phyloP scores from a whole-genome alignment of 352 stramenopile genomes.

The Phytophthora idaei region DNA sequence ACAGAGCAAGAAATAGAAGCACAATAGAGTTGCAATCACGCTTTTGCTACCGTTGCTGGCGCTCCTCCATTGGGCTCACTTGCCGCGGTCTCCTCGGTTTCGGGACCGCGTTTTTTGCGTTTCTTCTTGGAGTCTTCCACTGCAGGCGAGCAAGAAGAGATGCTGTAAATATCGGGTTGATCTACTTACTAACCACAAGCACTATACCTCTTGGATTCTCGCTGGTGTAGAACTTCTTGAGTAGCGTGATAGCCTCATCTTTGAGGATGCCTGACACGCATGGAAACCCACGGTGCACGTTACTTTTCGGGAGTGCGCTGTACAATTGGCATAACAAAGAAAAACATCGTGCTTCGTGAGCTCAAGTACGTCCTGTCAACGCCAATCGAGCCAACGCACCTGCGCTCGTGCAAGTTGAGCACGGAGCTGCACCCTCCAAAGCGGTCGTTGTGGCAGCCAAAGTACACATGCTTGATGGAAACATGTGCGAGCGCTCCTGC shows the following conservation, averaged over 20 bases:
- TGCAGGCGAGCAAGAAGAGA: slow-evolving; percentile 24
- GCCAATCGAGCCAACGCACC: slow-evolving; percentile 24
- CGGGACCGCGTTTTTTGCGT: slow-evolving; percentile 50
- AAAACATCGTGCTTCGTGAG: not conserved
- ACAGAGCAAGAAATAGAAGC: slow-evolving; percentile 33
- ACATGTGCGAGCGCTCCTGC: slow-evolving; percentile 85
- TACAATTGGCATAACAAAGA: not conserved
- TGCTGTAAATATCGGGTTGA: not conserved
- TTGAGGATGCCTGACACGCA: slow-evolving; percentile 80
- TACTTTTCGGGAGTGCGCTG: slow-evolving; percentile 51
- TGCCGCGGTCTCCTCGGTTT: slow-evolving; percentile 5
- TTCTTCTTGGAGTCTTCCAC: slow-evolving; percentile 85
- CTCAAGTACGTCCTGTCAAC: slow-evolving; percentile 1
- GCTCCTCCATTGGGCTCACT: slow-evolving; percentile 4
- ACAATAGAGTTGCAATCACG: slow-evolving; percentile 14
- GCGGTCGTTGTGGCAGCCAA: slow-evolving; percentile 92
- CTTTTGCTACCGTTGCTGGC: slow-evolving; percentile 2
- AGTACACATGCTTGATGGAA: slow-evolving; percentile 79
- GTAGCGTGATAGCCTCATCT: slow-evolving; percentile 80
- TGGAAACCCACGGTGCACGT: slow-evolving; percentile 62
- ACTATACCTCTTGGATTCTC: slow-evolving; percentile 84
- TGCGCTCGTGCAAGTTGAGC: slow-evolving; percentile 77
- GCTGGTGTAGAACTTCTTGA: slow-evolving; percentile 90
- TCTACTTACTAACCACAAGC: not conserved
- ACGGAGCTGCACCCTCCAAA: slow-evolving; percentile 94